Conservation (phyloP, 164 flowering plant species). For the Taxillus chinensis region DNA sequence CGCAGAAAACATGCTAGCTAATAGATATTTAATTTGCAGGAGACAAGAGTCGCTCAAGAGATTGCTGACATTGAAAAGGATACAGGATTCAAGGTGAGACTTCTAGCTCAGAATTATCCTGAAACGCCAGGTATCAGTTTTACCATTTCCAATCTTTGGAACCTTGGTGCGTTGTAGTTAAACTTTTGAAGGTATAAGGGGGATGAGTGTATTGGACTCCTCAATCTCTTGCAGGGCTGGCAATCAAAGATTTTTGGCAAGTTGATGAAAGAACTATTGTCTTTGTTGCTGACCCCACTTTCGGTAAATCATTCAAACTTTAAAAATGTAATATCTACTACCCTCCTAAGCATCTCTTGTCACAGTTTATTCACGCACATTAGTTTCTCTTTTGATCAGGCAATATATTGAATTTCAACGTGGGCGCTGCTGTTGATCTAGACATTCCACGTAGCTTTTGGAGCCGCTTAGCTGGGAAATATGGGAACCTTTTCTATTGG, state of each 20-base stretch:
- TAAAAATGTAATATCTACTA: too few species aligned
- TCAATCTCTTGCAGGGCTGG: constrained; percentile 53
- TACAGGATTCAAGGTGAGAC: constrained; percentile 86
- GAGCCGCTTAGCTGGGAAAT: constrained; percentile 90
- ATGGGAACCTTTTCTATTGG: constrained; percentile 96
- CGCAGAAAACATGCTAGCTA: constrained; percentile 2
- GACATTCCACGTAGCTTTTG: constrained; percentile 94
- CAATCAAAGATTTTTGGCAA: constrained; percentile 83
- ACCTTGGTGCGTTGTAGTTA: neutral
- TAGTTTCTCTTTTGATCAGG: constrained; percentile 32
- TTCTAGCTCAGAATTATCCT: constrained; percentile 94
- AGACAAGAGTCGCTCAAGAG: constrained; percentile 61
- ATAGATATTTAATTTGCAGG: constrained; percentile 31
- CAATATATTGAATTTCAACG: constrained; percentile 85
- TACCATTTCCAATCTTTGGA: neutral
- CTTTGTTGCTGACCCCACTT: constrained; percentile 93
- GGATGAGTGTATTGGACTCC: constrained; percentile 1
- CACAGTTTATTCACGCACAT: neutral
- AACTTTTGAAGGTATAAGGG: neutral
- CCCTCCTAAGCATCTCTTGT: neutral
- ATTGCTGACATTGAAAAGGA: constrained; percentile 68
- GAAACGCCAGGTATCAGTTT: constrained; percentile 72
- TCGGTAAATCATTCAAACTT: constrained; percentile 39
- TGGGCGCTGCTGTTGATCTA: constrained; percentile 75
- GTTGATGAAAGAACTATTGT: constrained; percentile 95